Evolutionary conservation across 2,329 filamentous ascomycete genomes (phyloP).

Genomic region (Clonostachys rhizophaga): DNA sequence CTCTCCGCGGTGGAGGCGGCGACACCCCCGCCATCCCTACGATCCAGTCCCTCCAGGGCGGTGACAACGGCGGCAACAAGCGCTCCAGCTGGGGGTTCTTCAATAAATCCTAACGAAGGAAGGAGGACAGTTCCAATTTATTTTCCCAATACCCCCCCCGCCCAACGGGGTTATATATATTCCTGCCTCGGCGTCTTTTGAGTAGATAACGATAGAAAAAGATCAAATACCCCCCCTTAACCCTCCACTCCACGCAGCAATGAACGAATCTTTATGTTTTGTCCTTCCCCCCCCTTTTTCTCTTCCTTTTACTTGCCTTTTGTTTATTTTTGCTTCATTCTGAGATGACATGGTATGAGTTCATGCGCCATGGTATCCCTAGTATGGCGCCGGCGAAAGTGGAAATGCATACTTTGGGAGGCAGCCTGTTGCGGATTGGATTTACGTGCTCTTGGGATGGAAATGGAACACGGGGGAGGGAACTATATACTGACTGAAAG

Average conservation of each 20-base stretch:
- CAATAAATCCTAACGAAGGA: conserved; percentile 38
- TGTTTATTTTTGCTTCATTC: too few relatives aligned
- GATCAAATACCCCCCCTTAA: neutral
- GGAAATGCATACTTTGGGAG: too few relatives aligned
- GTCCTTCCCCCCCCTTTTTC: neutral
- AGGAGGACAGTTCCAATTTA: neutral
- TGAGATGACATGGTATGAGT: too few relatives aligned
- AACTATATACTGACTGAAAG: too few relatives aligned
- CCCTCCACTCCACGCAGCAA: neutral
- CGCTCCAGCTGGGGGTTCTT: conserved; percentile 73
- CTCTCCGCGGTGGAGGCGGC: conserved; percentile 55
- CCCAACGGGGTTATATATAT: neutral
- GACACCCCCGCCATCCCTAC: conserved; percentile 44
- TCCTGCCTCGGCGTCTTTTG: conserved; percentile 2
- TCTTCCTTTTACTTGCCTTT: neutral
- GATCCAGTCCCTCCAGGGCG: conserved; percentile 55
- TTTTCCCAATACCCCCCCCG: neutral
- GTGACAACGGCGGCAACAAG: conserved; percentile 51
- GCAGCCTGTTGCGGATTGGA: too few relatives aligned
- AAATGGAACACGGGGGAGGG: too few relatives aligned
- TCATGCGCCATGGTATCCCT: too few relatives aligned
- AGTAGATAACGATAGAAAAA: conserved; percentile 2
- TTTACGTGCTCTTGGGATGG: too few relatives aligned
- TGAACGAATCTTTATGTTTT: neutral
- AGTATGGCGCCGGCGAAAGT: too few relatives aligned